Evolutionary conservation across 1,284 basidiomycete species (phyloP).

Genomic region (Psilocybe mexicana): DNA sequence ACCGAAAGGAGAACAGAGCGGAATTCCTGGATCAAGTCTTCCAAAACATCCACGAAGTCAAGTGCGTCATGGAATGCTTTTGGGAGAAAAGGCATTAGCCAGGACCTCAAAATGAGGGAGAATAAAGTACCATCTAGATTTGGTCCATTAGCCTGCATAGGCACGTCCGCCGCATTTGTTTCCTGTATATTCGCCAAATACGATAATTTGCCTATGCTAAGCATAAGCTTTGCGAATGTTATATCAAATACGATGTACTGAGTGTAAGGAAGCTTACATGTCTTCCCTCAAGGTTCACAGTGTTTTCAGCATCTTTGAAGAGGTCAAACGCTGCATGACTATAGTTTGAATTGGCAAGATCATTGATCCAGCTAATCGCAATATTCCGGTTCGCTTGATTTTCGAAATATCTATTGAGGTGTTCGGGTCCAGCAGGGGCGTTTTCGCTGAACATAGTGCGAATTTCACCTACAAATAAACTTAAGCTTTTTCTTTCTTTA

Average conservation of each 20-base stretch:
- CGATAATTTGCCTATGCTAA: slow-evolving; percentile 89
- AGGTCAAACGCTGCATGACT: slow-evolving; percentile 68
- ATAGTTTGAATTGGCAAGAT: slow-evolving; percentile 74
- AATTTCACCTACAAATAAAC: slow-evolving; percentile 56
- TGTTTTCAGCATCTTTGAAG: slow-evolving; percentile 57
- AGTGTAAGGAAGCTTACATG: slow-evolving; percentile 54
- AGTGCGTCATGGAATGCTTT: slow-evolving; percentile 72
- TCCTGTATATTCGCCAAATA: slow-evolving; percentile 78
- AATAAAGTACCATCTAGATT: slow-evolving; percentile 49
- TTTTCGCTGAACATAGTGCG: slow-evolving; percentile 78
- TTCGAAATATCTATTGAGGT: slow-evolving; percentile 79
- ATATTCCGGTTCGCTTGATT: slow-evolving; percentile 51
- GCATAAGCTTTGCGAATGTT: slow-evolving; percentile 64
- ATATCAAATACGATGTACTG: not conserved
- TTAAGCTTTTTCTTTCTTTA: not conserved
- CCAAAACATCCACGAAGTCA: slow-evolving; percentile 75
- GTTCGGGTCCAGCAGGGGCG: slow-evolving; percentile 50
- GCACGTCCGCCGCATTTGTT: slow-evolving; percentile 48
- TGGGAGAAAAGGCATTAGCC: not conserved
- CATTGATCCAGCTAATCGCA: slow-evolving; percentile 87
- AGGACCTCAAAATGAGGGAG: not conserved
- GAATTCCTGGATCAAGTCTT: slow-evolving; percentile 61
- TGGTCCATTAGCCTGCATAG: slow-evolving; percentile 21
- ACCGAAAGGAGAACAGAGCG: slow-evolving; percentile 45
- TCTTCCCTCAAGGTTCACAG: slow-evolving; percentile 63